Percentiles rank a stretch among this genome's conserved stretches.
phyloP scores from a whole-genome alignment of 2,329 filamentous ascomycete genomes.

The Cercospora citrullina region DNA sequence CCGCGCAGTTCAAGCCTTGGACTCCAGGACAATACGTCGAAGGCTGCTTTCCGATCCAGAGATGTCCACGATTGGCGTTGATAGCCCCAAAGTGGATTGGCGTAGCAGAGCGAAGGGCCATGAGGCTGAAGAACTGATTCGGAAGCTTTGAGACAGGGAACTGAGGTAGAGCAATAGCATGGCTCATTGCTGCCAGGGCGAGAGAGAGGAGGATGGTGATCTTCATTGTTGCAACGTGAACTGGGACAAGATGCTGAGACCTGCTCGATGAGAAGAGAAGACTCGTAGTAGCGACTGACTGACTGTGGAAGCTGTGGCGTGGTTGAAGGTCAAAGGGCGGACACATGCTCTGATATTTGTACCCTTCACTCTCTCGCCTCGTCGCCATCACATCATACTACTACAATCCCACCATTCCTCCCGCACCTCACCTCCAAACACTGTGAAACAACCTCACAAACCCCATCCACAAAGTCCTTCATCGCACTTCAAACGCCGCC shows the following conservation, averaged over 20 bases:
- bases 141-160: slow-evolving; percentile 18
- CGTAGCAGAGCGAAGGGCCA: slow-evolving; percentile 30
- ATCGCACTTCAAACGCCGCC: slow-evolving; percentile 1
- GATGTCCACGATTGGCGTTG: slow-evolving; percentile 28
- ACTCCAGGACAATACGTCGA: slow-evolving; percentile 35
- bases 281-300: not conserved
- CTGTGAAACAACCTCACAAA: not conserved
- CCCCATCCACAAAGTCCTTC: not conserved
- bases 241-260: not conserved
- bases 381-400: not conserved
- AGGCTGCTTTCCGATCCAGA: slow-evolving; percentile 37
- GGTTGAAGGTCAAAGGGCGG: not conserved
- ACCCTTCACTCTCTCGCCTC: not conserved
- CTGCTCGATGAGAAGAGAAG: not conserved
- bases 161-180: slow-evolving; percentile 17
- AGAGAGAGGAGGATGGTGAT: slow-evolving; percentile 15
- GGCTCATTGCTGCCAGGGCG: slow-evolving; percentile 12
- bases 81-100: slow-evolving; percentile 34
- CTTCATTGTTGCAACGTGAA: slow-evolving; percentile 29
- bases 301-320: slow-evolving; percentile 5
- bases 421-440: not conserved
- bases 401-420: not conserved
- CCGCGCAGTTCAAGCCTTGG: slow-evolving; percentile 15
- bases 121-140: slow-evolving; percentile 31
- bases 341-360: slow-evolving; percentile 1